Evolutionary conservation across 2,329 filamentous ascomycete genomes (phyloP), one percentile per base, ranked within the genome.

Genomic region (Monilinia fructicola): DNA sequence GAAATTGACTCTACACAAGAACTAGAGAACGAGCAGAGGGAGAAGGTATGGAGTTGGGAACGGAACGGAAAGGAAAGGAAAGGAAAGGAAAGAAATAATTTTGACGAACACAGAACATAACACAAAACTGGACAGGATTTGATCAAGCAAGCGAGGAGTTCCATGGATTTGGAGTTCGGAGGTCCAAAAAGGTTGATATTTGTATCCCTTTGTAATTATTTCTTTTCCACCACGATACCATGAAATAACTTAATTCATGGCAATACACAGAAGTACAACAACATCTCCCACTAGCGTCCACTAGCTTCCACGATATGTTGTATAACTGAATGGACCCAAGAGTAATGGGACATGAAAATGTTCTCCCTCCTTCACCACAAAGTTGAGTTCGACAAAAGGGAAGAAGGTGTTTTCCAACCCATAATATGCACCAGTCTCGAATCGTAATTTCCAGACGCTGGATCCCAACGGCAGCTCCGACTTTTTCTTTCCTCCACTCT

Each of bases 271-370:
- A 61, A 50, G 52, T 23, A 64, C 21, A 38, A 26, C 3, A 46
- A n/a, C n/a, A n/a, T n/a, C 50, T 16, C 59, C n/a, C 59, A n/a
- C n/a, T n/a, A n/a, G n/a, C n/a, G n/a, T n/a, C n/a, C 48, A 40
- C 28, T 44, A 92, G 76, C 88, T 91, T 21, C 91, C 91, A 58
- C 91, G 81, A 78, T 95, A 95, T 12, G 91, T 94, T 52, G 89
- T 90, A 79, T 92, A 95, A 76, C 89, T 90, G 79, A 88, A 93
- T 40, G 91, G 91, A 70, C 89, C 87, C 79, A 94, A 77, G 77
- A 95, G 76, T 75, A 95, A 78, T 54, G 91, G 91, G 3, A 95
- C 90, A 79, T 95, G 91, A 75, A 91, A 94, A 75, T 90, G 87
- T 81, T 91, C 87, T 28, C 82, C 78, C 67, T 77, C 77, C 70